Evolutionary conservation across 305 asterid species (phyloP).

Genomic region (Solanum hybrid): DNA sequence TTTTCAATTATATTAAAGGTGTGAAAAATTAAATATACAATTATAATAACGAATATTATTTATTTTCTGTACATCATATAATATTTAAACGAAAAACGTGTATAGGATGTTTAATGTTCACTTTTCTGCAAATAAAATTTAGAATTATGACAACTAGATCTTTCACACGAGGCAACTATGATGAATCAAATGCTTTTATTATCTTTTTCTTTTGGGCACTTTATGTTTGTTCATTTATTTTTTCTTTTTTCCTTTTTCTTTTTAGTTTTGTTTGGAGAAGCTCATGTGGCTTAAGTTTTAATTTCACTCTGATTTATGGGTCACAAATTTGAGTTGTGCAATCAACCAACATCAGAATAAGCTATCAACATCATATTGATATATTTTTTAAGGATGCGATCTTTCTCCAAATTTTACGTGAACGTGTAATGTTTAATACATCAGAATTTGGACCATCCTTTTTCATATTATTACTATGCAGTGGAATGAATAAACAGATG

Average conservation of each 20-base stretch:
- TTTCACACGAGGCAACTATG: background rate
- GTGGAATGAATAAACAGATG: background rate
- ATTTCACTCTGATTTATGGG: background rate
- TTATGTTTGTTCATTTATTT: background rate
- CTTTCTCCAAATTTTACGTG: fast-evolving
- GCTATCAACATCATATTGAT: background rate
- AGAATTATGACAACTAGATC: background rate
- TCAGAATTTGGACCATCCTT: fast-evolving
- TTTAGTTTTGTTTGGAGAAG: background rate
- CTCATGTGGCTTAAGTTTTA: background rate
- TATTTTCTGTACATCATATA: fast-evolving
- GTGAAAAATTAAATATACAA: background rate
- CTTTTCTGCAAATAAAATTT: background rate
- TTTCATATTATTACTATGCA: background rate
- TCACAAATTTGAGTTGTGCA: background rate
- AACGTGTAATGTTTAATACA: background rate
- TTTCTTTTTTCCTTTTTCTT: background rate
- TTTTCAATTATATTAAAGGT: background rate
- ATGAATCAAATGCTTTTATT: background rate
- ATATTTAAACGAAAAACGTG: background rate
- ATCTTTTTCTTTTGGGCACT: background rate
- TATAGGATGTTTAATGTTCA: background rate
- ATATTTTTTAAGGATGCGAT: background rate
- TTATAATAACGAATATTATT: fast-evolving
- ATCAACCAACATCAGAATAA: background rate